Conservation (phyloP, 2,329 filamentous ascomycete species). For the Magnaporthales sp. region DNA sequence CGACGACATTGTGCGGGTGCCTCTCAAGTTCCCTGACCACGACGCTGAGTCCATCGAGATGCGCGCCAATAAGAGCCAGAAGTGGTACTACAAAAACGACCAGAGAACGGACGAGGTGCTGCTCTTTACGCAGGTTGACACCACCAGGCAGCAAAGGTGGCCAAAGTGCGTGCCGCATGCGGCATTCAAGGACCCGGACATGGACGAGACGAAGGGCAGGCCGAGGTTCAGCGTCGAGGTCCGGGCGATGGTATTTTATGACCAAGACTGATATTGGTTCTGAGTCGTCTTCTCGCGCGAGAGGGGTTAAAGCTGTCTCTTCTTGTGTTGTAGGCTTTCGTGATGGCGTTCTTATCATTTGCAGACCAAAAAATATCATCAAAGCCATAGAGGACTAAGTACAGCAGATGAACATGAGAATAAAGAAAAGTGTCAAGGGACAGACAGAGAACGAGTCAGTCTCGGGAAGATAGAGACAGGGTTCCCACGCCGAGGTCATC, state of each 20-base stretch:
- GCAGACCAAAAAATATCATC: too few species aligned
- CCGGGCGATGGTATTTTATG: conserved; percentile 41
- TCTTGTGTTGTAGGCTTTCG: too few species aligned
- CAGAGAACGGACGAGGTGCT: conserved; percentile 9
- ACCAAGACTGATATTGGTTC: conserved; percentile 3
- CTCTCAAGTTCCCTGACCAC: conserved; percentile 23
- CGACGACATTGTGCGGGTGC: conserved; percentile 26
- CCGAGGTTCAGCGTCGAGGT: conserved; percentile 48
- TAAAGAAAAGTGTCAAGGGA: neutral
- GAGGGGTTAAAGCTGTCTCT: neutral
- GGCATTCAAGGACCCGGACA: conserved; percentile 38
- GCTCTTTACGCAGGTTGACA: conserved; percentile 9
- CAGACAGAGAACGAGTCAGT: neutral
- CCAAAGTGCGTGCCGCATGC: conserved; percentile 44
- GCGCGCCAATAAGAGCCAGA: conserved; percentile 14
- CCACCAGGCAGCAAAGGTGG: conserved; percentile 30
- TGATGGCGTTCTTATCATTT: too few species aligned
- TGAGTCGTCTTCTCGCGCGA: neutral
- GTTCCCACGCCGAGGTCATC: neutral
- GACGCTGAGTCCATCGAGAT: conserved; percentile 30
- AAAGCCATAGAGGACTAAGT: neutral
- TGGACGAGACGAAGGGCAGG: conserved; percentile 26
- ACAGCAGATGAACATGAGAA: neutral
- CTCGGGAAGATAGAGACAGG: neutral
- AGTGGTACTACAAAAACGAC: conserved; percentile 9